phyloP scores from a whole-genome alignment of 208 protist species.

The Trypanosoma scelopori region DNA sequence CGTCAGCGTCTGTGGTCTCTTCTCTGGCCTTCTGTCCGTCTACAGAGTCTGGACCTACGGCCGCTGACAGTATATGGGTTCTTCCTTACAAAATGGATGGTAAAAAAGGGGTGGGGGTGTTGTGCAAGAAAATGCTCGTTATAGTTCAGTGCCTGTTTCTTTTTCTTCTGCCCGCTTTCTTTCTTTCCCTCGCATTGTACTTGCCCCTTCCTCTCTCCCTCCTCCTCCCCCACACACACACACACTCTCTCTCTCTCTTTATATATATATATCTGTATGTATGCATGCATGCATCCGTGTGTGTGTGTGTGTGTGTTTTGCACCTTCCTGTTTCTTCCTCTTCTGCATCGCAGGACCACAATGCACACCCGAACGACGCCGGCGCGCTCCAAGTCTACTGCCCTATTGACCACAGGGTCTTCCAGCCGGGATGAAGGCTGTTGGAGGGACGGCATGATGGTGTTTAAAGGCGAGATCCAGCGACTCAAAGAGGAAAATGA shows the following conservation, averaged over 20 bases:
- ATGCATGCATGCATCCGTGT: no score
- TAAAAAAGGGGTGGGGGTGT: not conserved
- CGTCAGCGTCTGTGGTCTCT: conserved; percentile 75
- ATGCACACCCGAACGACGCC: conserved; percentile 17
- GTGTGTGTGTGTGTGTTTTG: not conserved
- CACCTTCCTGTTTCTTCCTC: not conserved
- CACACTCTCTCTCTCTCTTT: no score
- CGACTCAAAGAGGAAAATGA: conserved; percentile 22
- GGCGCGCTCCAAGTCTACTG: not conserved
- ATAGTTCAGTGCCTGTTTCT: no score
- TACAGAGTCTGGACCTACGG: conserved; percentile 92
- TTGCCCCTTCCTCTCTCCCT: no score
- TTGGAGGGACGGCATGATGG: conserved; percentile 15
- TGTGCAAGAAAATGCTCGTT: not conserved
- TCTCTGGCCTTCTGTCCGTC: conserved; percentile 85
- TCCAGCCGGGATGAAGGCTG: conserved; percentile 9
- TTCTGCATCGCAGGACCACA: not conserved
- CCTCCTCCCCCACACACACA: no score
- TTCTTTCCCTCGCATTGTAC: not conserved
- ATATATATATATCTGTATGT: no score
- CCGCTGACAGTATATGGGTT: conserved; percentile 32
- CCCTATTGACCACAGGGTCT: not conserved
- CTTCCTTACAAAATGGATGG: not conserved
- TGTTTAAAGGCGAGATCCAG: conserved; percentile 18
- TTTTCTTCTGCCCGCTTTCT: not conserved